phyloP scores from a whole-genome alignment of 352 stramenopile genomes.

The Phytophthora fragariaefolia region DNA sequence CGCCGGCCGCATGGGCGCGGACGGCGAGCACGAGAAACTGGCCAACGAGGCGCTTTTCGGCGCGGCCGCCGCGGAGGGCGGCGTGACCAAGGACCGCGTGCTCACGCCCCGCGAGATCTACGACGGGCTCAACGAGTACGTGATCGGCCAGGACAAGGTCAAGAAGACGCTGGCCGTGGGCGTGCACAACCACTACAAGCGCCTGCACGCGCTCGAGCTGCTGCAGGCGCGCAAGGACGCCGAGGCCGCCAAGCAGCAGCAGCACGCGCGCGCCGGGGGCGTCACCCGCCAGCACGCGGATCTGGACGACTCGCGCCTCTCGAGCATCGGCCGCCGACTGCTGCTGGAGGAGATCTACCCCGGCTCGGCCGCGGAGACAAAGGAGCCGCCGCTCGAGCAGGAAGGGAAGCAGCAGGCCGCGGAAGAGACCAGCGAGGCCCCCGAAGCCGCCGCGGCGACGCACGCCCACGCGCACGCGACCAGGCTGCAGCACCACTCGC shows the following conservation, averaged over 20 bases:
- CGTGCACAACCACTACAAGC: conserved; percentile 99
- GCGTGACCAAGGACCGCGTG: conserved; percentile 48
- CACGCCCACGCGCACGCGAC: conserved; percentile 10
- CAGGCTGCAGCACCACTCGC: conserved; percentile 33
- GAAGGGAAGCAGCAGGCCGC: conserved; percentile 19
- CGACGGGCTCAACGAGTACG: conserved; percentile 95
- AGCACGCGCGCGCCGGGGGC: conserved; percentile 33
- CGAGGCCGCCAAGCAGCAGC: conserved; percentile 31
- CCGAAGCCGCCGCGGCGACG: neutral
- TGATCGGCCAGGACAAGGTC: conserved; percentile 97
- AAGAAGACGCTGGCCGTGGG: conserved; percentile 96
- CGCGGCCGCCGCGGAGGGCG: conserved; percentile 21
- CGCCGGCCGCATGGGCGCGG: conserved; percentile 61
- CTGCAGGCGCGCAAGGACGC: conserved; percentile 53
- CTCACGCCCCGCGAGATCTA: conserved; percentile 95
- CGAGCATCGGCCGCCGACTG: conserved; percentile 56
- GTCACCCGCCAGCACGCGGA: conserved; percentile 45
- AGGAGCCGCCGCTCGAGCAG: conserved; percentile 22
- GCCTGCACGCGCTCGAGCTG: conserved; percentile 80
- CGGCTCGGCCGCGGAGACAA: conserved; percentile 50
- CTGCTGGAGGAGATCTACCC: conserved; percentile 73
- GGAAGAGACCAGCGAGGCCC: conserved; percentile 9
- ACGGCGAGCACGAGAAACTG: conserved; percentile 79
- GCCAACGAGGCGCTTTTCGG: conserved; percentile 58
- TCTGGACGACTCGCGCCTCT: conserved; percentile 36